Evolutionary conservation across 164 flowering plant genomes (phyloP), one percentile per base, ranked within the genome.

Genomic region (Taxillus chinensis): DNA sequence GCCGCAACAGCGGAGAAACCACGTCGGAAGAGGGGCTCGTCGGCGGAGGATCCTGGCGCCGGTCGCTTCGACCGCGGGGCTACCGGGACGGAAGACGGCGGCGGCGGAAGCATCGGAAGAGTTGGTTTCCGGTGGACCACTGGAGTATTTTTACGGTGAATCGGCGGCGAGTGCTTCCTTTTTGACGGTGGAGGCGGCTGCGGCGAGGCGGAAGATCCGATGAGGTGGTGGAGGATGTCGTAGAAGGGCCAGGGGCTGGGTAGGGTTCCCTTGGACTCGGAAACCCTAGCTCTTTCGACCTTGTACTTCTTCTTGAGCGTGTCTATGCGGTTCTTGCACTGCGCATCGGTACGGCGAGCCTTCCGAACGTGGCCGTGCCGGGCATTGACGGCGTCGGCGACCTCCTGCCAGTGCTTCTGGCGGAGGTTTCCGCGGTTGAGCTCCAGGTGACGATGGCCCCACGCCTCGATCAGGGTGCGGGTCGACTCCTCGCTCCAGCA

Each of bases 251-350:
- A 80, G 0, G 62, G 59, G 62, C 74, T 66, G 38, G 39, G 41
- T 37, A 45, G 48, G 12, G 27, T 16, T 0, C 65, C 82, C 5
- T 10, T 17, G 39, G 71, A 60, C 4, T 55, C 72, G 4, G 54
- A 55, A 62, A 68, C 65, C 71, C 64, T 66, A 57, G 71, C 61
- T 60, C 67, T 72, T 69, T 75, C 79, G 56, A 66, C 41, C 65
- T 72, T 75, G 65, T 72, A 75, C 71, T 69, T 72, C 69, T 70
- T 75, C 69, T 75, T 75, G 7, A 75, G 59, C 5, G 74, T 72
- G 52, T 72, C 79, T 62, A 75, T 72, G 9, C 76, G 74, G 65
- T 72, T 72, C 67, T 72, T 75, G 59, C 79, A 75, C 76, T 75
- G 79, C n/a, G 64, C 55, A 45, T 64, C 79, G 14, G 73, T 65